Evolutionary conservation across 371 early-diverging fungal genomes (phyloP).

Genomic region (Nematocida sp.): DNA sequence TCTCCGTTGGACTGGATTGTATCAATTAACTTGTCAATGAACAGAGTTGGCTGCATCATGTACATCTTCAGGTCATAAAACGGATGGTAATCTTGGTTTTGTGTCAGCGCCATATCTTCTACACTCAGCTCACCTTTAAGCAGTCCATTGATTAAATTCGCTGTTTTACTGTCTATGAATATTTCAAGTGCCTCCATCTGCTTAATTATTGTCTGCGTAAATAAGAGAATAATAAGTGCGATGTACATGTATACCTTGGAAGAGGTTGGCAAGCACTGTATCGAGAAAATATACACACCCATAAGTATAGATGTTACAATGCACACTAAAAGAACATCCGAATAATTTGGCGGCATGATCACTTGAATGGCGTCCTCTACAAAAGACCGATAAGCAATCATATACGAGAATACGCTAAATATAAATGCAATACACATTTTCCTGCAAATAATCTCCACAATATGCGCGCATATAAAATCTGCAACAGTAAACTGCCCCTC

Average conservation of each 20-base stretch:
- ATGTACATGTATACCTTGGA: slow-evolving; percentile 11
- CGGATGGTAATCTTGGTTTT: background rate
- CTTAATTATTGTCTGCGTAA: background rate
- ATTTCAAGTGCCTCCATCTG: background rate
- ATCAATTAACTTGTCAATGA: background rate
- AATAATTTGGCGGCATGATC: background rate
- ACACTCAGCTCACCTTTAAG: background rate
- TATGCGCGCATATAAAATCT: slow-evolving; percentile 20
- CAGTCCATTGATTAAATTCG: background rate
- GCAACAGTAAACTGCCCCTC: slow-evolving; percentile 35
- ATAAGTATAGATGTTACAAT: background rate
- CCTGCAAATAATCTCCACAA: slow-evolving; percentile 1
- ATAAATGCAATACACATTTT: slow-evolving; percentile 18
- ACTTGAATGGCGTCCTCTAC: background rate
- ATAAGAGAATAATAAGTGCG: background rate
- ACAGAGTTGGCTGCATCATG: slow-evolving; percentile 1
- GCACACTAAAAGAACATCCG: background rate
- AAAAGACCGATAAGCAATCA: background rate
- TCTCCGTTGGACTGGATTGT: background rate
- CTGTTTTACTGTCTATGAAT: background rate
- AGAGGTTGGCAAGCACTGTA: background rate
- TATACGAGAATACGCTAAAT: background rate
- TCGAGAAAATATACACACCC: background rate
- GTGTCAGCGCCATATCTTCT: background rate
- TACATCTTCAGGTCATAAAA: background rate